A percentile compares a stretch with the other conserved stretches of the same genome.
Conservation (phyloP, 306 rosid genomes). For the Fagus crenata region DNA sequence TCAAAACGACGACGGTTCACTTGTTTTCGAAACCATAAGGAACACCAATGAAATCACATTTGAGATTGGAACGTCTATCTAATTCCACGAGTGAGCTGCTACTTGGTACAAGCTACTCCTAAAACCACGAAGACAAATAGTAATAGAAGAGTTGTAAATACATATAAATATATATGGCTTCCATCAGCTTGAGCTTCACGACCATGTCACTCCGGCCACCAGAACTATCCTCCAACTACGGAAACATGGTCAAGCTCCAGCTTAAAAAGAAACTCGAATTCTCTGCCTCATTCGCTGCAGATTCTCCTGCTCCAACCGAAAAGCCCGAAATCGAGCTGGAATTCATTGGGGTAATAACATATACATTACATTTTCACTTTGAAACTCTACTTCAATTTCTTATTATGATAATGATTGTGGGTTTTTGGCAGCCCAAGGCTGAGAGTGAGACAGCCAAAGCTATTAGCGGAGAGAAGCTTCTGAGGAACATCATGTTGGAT, state of each 20-base stretch:
- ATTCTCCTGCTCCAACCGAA: constrained; percentile 35
- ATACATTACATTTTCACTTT: not conserved
- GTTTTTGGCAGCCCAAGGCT: constrained; percentile 57
- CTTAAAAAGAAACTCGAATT: constrained; percentile 31
- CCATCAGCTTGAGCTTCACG: constrained; percentile 38
- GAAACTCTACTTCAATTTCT: not conserved
- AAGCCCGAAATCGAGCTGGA: constrained; percentile 71
- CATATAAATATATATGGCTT: constrained; percentile 43
- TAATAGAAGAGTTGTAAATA: not conserved
- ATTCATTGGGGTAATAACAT: constrained; percentile 58
- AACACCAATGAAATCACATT: too few species aligned
- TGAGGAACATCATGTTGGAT: constrained; percentile 86
- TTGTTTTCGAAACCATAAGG: too few species aligned
- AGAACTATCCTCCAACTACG: constrained; percentile 17
- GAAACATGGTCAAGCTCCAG: not conserved
- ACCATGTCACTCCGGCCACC: constrained; percentile 37
- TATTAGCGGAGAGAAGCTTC: constrained; percentile 72
- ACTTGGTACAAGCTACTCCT: not conserved
- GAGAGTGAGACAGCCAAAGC: constrained; percentile 58
- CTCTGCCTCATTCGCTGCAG: constrained; percentile 33
- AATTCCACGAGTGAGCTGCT: not conserved
- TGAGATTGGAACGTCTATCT: not conserved
- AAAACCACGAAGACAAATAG: not conserved
- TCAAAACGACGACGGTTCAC: too few species aligned
- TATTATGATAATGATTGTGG: constrained; percentile 2